Conservation (phyloP, 2,329 filamentous ascomycete species). For the Neopestalotiopsis sp. region DNA sequence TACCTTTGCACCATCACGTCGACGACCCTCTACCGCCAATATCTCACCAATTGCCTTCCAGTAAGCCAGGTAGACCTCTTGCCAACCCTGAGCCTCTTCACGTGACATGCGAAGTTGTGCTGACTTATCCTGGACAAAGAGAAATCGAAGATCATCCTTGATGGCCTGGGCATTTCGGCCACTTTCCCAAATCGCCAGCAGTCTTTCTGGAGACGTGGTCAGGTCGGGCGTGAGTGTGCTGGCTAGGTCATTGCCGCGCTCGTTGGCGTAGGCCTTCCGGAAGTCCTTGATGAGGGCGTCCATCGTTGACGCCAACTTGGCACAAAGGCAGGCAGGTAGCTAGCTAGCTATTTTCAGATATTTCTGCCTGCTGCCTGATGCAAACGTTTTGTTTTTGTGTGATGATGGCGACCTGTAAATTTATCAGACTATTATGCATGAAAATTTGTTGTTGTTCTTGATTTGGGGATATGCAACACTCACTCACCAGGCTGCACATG, state of each 20-base stretch:
- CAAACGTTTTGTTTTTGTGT: neutral
- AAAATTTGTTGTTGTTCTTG: neutral
- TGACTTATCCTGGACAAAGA: conserved; percentile 67
- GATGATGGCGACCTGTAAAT: neutral
- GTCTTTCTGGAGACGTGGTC: conserved; percentile 66
- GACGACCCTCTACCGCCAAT: conserved; percentile 65
- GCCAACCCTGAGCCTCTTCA: conserved; percentile 80
- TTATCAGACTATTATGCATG: neutral
- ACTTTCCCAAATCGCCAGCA: conserved; percentile 74
- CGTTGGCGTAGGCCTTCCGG: conserved; percentile 66
- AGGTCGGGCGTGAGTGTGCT: conserved; percentile 76
- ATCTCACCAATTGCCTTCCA: conserved; percentile 84
- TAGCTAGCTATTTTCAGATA: neutral
- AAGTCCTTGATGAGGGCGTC: conserved; percentile 78
- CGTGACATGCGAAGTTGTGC: conserved; percentile 61
- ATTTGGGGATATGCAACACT: neutral
- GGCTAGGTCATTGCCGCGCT: conserved; percentile 76
- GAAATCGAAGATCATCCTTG: conserved; percentile 73
- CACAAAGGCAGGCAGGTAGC: neutral
- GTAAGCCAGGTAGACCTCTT: conserved; percentile 81
- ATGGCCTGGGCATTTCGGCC: conserved; percentile 68
- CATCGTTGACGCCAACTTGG: conserved; percentile 54
- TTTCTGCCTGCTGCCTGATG: neutral
- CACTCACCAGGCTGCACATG: neutral
- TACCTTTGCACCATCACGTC: conserved; percentile 38